These are phyloP conservation scores for Malus hybrid DNA, from an alignment of 331 rosid species.

Conservation along the genomic window DNA sequence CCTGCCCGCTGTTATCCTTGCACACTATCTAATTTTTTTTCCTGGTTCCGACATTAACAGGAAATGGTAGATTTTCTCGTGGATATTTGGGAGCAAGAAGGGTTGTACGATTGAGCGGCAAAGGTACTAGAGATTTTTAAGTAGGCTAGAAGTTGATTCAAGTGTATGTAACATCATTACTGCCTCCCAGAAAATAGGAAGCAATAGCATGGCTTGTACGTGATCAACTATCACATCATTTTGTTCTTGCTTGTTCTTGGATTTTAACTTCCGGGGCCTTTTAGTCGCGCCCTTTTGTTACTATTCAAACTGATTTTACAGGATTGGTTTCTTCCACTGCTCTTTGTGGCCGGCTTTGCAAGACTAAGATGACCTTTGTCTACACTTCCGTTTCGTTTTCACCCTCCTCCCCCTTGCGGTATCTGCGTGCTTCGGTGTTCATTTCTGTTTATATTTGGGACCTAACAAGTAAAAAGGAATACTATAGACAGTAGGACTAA, in stretches of 20 bases:
- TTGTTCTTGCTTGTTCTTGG: slow-evolving; percentile 19
- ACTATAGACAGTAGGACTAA: no score
- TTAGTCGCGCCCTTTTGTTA: slow-evolving; percentile 19
- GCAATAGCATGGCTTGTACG: slow-evolving; percentile 25
- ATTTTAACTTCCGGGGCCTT: slow-evolving; percentile 19
- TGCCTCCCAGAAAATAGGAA: slow-evolving; percentile 34
- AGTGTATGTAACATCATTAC: slow-evolving; percentile 16
- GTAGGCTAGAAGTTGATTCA: slow-evolving; percentile 23
- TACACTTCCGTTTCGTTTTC: background rate
- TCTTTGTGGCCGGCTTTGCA: slow-evolving; percentile 27
- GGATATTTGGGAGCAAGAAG: slow-evolving; percentile 96
- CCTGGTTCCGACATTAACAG: slow-evolving; percentile 26
- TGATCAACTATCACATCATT: slow-evolving; percentile 20
- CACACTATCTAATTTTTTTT: slow-evolving; percentile 2
- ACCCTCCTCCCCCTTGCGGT: background rate
- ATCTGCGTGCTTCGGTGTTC: background rate
- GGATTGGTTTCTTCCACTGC: slow-evolving; percentile 12
- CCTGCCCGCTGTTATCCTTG: background rate
- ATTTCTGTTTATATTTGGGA: background rate
- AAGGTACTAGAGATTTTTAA: background rate
- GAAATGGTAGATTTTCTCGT: slow-evolving; percentile 99
- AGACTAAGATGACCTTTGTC: background rate
- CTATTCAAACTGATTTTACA: slow-evolving; percentile 22
- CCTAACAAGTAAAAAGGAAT: background rate
- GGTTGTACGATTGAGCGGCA: slow-evolving; percentile 54